A percentile compares a stretch with the other conserved stretches of the same genome.
phyloP scores from a whole-genome alignment of 2,329 filamentous ascomycete genomes.

The Aspergillus piperis region DNA sequence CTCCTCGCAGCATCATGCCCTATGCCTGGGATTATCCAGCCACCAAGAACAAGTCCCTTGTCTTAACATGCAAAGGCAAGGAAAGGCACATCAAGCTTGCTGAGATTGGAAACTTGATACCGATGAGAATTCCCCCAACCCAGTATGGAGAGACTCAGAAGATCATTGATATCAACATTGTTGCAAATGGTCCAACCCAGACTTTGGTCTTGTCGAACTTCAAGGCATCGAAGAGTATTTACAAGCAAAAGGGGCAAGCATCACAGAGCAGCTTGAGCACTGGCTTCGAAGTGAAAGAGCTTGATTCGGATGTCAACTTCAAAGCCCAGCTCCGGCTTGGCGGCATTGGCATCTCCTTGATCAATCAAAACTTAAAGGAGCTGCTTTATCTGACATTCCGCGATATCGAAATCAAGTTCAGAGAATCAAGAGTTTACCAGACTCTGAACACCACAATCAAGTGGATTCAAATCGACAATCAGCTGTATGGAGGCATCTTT shows the following conservation, averaged over 20 bases:
- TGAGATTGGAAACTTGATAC: conserved; percentile 93
- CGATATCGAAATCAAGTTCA: conserved; percentile 87
- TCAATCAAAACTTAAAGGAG: conserved; percentile 90
- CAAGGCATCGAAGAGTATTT: conserved; percentile 88
- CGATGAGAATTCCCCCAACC: conserved; percentile 79
- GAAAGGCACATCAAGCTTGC: conserved; percentile 92
- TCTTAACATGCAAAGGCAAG: conserved; percentile 75
- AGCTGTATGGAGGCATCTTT: conserved; percentile 97
- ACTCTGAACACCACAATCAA: conserved; percentile 89
- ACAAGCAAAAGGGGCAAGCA: conserved; percentile 64
- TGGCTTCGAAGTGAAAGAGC: conserved; percentile 91
- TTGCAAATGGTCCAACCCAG: conserved; percentile 92
- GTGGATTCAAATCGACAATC: conserved; percentile 99
- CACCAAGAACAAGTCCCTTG: conserved; percentile 91
- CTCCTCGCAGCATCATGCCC: conserved; percentile 95
- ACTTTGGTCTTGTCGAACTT: conserved; percentile 93
- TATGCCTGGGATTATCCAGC: conserved; percentile 99
- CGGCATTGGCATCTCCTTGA: conserved; percentile 87
- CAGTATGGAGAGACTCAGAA: conserved; percentile 68
- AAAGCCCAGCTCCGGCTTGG: conserved; percentile 84
- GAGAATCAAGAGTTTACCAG: conserved; percentile 90
- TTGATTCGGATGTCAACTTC: conserved; percentile 85
- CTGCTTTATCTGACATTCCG: conserved; percentile 91
- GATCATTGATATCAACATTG: conserved; percentile 95
- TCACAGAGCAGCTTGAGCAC: conserved; percentile 63